Evolutionary conservation across 257 asterid genomes (phyloP).

Genomic region (Misopates orontium): DNA sequence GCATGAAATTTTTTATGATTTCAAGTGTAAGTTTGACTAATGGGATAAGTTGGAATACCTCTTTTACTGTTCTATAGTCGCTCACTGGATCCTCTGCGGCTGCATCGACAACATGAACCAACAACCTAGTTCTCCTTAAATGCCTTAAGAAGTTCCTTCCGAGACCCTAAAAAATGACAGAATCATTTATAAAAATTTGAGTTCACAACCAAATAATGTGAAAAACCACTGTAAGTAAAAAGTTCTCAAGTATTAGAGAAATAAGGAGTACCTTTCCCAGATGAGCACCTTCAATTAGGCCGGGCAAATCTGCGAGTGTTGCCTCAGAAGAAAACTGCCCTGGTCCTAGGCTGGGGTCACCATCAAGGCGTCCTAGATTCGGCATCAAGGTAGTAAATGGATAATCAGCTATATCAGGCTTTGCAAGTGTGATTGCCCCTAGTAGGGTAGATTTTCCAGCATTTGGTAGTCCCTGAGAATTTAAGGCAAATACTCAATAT

Average conservation of each 20-base stretch:
- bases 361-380: slow-evolving; percentile 90
- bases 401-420: slow-evolving; percentile 96
- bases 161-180: slow-evolving; percentile 62
- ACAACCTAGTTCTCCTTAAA: slow-evolving; percentile 91
- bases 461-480: slow-evolving; percentile 89
- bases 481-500: slow-evolving; percentile 11
- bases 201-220: slow-evolving; percentile 12
- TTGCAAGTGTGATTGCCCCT: slow-evolving; percentile 86
- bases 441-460: slow-evolving; percentile 95
- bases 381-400: slow-evolving; percentile 99
- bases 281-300: slow-evolving; percentile 99
- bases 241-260: too few relatives aligned
- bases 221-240: slow-evolving; percentile 32
- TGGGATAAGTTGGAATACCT: slow-evolving; percentile 42
- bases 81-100: slow-evolving; percentile 73
- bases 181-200: slow-evolving; percentile 2
- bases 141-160: slow-evolving; percentile 98
- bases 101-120: slow-evolving; percentile 94
- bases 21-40: not conserved
- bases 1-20: too few relatives aligned
- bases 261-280: slow-evolving; percentile 91
- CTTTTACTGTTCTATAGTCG: slow-evolving; percentile 92
- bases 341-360: slow-evolving; percentile 88
- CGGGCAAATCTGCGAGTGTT: slow-evolving; percentile 95
- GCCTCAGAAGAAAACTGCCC: slow-evolving; percentile 85